phyloP scores from a whole-genome alignment of 1,284 basidiomycete genomes.

The Ganoderma lucidum region DNA sequence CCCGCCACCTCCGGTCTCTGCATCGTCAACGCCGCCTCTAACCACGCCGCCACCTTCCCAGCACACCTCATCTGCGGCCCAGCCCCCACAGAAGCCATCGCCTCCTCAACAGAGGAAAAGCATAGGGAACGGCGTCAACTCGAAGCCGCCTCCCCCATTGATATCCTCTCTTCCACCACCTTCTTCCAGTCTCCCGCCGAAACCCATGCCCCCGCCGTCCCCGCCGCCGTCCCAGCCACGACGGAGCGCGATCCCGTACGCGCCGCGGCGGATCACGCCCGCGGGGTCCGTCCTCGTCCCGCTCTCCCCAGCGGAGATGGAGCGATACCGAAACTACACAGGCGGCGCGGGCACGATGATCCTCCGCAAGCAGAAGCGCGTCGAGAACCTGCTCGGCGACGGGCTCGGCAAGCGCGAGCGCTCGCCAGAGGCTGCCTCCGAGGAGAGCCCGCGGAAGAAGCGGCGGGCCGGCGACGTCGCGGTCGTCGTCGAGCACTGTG shows the following conservation, averaged over 20 bases:
- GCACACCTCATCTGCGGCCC: slow-evolving; percentile 23
- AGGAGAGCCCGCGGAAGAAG: slow-evolving; percentile 47
- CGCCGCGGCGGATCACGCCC: slow-evolving; percentile 69
- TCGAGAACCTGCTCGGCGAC: slow-evolving; percentile 42
- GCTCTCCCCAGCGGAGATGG: slow-evolving; percentile 67
- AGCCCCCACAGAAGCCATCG: slow-evolving; percentile 38
- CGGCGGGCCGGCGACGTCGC: slow-evolving; percentile 73
- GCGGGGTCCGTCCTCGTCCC: slow-evolving; percentile 69
- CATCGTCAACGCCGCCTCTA: slow-evolving; percentile 30
- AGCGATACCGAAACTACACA: slow-evolving; percentile 63
- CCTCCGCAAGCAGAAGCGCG: slow-evolving; percentile 68
- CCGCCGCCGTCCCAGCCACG: slow-evolving; percentile 33
- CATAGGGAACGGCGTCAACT: slow-evolving; percentile 37
- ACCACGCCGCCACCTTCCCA: slow-evolving; percentile 21
- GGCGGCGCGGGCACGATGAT: slow-evolving; percentile 62
- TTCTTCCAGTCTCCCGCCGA: slow-evolving; percentile 27
- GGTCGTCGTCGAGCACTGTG: slow-evolving; percentile 78
- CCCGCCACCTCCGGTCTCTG: slow-evolving; percentile 17
- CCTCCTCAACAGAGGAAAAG: slow-evolving; percentile 32
- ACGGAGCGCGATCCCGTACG: slow-evolving; percentile 59
- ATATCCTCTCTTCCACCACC: slow-evolving; percentile 42
- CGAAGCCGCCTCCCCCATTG: slow-evolving; percentile 12
- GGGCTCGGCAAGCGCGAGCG: slow-evolving; percentile 53
- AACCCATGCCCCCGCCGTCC: slow-evolving; percentile 33
- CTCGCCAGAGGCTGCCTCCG: slow-evolving; percentile 44